Conservation (phyloP, 169 alveolate genomes). For the Plasmodium falciparum region DNA sequence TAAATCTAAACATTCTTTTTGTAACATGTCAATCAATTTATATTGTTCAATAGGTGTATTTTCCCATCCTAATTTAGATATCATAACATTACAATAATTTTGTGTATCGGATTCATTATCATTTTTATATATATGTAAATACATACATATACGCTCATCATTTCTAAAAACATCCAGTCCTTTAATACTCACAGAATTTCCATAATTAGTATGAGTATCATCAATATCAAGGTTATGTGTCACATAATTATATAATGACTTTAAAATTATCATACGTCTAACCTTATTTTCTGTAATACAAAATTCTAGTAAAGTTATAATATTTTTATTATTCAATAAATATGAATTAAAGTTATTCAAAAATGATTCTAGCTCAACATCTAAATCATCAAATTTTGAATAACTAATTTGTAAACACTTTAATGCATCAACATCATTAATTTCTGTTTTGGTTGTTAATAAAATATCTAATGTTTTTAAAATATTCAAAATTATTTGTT, state of each 20-base stretch:
- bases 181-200: no score
- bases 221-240: not conserved
- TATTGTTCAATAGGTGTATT: conserved; percentile 33
- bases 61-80: conserved; percentile 14
- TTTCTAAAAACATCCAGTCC: conserved; percentile 17
- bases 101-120: conserved; percentile 50
- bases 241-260: conserved; percentile 45
- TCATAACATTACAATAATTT: conserved; percentile 32
- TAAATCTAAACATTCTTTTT: conserved; percentile 61
- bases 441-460: conserved; percentile 30
- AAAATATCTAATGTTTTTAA: conserved; percentile 70
- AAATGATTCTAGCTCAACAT: conserved; percentile 65
- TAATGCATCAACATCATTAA: conserved; percentile 65
- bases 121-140: conserved; percentile 39
- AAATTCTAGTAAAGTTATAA: conserved; percentile 35
- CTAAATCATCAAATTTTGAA: conserved; percentile 56
- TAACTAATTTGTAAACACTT: conserved; percentile 69
- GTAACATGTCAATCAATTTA: conserved; percentile 63
- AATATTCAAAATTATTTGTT: conserved; percentile 40
- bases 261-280: conserved; percentile 37
- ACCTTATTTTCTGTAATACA: conserved; percentile 55
- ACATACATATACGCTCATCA: conserved; percentile 25
- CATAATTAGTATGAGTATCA: not conserved
- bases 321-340: conserved; percentile 54
- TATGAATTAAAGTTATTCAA: conserved; percentile 61